Evolutionary conservation across 176 grass and related monocot genomes (phyloP).

Genomic region (Alopecurus myosuroides): DNA sequence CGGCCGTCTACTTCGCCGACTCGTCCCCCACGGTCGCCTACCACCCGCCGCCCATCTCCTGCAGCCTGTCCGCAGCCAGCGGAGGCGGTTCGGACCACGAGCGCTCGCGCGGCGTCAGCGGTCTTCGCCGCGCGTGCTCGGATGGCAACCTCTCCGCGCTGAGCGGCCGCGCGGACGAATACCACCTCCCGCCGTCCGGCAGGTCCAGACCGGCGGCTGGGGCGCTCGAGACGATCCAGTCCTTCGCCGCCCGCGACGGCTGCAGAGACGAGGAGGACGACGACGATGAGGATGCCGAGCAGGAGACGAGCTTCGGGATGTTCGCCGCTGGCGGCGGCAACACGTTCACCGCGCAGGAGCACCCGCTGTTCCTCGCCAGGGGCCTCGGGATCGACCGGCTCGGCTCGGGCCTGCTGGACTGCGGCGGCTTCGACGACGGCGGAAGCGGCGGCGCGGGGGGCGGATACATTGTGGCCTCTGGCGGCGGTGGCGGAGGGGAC

Average conservation of each 20-base stretch:
- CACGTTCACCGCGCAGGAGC: conserved; percentile 23
- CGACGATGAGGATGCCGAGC: neutral
- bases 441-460: neutral
- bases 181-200: neutral
- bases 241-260: neutral
- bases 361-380: conserved; percentile 78
- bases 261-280: neutral
- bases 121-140: conserved; percentile 57
- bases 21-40: conserved; percentile 27
- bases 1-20: conserved; percentile 40
- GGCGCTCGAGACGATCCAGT: conserved; percentile 9
- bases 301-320: conserved; percentile 1
- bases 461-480: conserved; percentile 17
- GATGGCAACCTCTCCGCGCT: conserved; percentile 49
- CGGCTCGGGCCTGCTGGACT: conserved; percentile 45
- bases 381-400: conserved; percentile 84
- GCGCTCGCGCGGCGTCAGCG: conserved; percentile 7
- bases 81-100: conserved; percentile 20
- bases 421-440: neutral
- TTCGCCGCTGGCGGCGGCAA: conserved; percentile 5
- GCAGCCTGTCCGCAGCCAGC: neutral
- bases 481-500: conserved; percentile 45
- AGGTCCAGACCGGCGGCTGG: neutral
- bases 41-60: conserved; percentile 42
- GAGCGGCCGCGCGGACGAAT: neutral